Base-by-base conservation (phyloP, 2,329 filamentous ascomycete species). In the Blastomyces emzantsi region DNA sequence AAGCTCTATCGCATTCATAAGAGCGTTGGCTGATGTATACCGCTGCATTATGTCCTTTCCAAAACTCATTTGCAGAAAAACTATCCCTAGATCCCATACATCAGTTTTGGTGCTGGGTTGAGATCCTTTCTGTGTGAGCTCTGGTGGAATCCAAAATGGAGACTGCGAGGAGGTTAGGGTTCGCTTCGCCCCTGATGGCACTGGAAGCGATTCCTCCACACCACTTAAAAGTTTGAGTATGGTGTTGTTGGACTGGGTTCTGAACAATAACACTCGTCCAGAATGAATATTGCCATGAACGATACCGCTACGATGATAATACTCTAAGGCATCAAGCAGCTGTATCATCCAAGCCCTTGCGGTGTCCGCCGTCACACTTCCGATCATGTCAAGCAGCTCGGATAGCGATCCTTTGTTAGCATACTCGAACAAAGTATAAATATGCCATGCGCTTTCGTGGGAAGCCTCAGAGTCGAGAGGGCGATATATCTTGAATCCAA, bases 61-160 rank as follows among this genome's bases (percentile, higher is more conserved):
- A 73, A 97, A 93, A 3, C 94, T 84, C 91, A 97, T 97, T 73
- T 99, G 93, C 49, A 96, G 76, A 69, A 97, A 90, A 5, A 97
- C 84, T 39, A 97, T 85, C 4, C 94, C 94, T 70, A 99, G 86
- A 68, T 97, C 90, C 94, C 94, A 99, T 9, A 97, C 85, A 73
- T 97, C 94, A 0, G 91, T 90, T 74, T 96, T 96, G 70, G 77
- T 88, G 81, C 74, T 88, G 61, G 74, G 74, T 47, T 74, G 72
- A 43, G 72, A 80, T 39, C 82, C 82, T 36, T 83, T 87, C 64
- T 82, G 84, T 0, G 80, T 82, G 57, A 92, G 82, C 75, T 96
- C 92, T 1, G 92, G 89, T 1, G 92, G 86, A 7, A 89, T 76
- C 92, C 92, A 96, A 68, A 91, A 90, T 1, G 88, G 86, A 19